Base-by-base conservation (phyloP, 345 rosid genomes). In the Passiflora organensis region DNA sequence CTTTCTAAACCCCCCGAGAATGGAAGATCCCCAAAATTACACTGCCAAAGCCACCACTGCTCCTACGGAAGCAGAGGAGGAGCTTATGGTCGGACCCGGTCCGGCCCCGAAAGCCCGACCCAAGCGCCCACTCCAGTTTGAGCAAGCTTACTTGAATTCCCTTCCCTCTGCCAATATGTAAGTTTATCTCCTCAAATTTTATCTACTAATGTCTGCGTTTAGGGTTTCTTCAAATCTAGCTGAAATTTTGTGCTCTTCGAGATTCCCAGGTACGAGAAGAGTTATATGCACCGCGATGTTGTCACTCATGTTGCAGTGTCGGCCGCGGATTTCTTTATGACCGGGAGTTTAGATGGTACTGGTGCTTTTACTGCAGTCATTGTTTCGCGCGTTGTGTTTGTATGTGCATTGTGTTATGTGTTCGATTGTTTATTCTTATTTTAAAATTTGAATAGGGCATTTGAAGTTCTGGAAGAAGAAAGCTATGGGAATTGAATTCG, bases 381-480 rank as follows among this genome's bases (percentile, higher is more conserved):
- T 10, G 16, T 2, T 10, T 32, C 9, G 38, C n/a, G n/a, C n/a
- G n/a, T n/a, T n/a, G n/a, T n/a, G n/a, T n/a, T n/a, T n/a, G n/a
- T n/a, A n/a, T n/a, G n/a, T n/a, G n/a, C n/a, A 28, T 28, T 28
- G 8, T 3, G 3, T 28, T 28, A 34, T 18, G 12, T 13, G 34
- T 12, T 11, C 2, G 25, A 23, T 38, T 36, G 34, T 15, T 13
- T 65, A 15, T 32, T 58, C 25, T 58, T 20, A 22, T 15, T 0
- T 1, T 13, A 25, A 37, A 11, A 37, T 1, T 58, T 14, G 43
- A 51, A 36, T 75, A 91, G 95, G 99, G 32, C 99, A 93, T 76
- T 70, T 89, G 79, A 93, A 93, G 72, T 89, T 93, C 71, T 93
- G 99, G 99, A 93, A 93, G 91, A 93, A 89, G 53, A 89, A 84